These are phyloP conservation scores for Xylaria castorea DNA, from an alignment of 495 filamentous ascomycete genomes.

Conservation along the genomic window DNA sequence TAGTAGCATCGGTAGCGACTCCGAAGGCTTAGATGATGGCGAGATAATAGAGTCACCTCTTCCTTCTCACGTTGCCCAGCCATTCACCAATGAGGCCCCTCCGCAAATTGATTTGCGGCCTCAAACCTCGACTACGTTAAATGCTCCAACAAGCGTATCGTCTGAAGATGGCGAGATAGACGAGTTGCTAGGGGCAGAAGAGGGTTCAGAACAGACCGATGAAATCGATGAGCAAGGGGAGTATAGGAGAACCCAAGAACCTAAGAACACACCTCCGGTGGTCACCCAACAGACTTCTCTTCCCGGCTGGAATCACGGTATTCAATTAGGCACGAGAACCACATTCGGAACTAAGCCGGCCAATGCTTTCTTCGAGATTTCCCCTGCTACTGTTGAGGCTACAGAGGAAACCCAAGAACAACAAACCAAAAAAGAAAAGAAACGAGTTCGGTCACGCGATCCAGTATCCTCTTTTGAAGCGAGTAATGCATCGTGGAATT, in stretches of 20 bases:
- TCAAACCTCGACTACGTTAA: not conserved
- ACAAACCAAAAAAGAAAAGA: constrained; percentile 12
- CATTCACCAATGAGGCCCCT: not conserved
- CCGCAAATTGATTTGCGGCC: not conserved
- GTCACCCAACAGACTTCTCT: not conserved
- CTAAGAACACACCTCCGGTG: not conserved
- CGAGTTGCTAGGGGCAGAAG: not conserved
- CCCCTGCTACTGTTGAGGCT: constrained; percentile 13
- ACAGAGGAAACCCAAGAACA: constrained; percentile 1
- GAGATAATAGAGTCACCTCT: constrained; percentile 43
- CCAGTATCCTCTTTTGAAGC: constrained; percentile 27
- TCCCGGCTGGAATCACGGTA: constrained; percentile 49
- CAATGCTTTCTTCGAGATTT: constrained; percentile 21
- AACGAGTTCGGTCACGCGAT: constrained; percentile 19
- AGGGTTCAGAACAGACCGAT: not conserved
- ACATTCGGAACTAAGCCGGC: constrained; percentile 31
- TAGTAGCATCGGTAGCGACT: constrained; percentile 16
- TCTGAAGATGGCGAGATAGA: constrained; percentile 11
- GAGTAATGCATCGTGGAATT: constrained; percentile 31
- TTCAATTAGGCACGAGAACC: constrained; percentile 36
- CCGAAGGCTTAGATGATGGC: constrained; percentile 42
- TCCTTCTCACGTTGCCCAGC: constrained; percentile 16
- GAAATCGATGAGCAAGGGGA: not conserved
- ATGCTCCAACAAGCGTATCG: not conserved
- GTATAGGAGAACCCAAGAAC: not conserved